Percentiles rank a stretch among this genome's conserved stretches.
Evolutionary conservation across 108 stramenopile genomes (phyloP).

Genomic region (Parietichytrium sp.): DNA sequence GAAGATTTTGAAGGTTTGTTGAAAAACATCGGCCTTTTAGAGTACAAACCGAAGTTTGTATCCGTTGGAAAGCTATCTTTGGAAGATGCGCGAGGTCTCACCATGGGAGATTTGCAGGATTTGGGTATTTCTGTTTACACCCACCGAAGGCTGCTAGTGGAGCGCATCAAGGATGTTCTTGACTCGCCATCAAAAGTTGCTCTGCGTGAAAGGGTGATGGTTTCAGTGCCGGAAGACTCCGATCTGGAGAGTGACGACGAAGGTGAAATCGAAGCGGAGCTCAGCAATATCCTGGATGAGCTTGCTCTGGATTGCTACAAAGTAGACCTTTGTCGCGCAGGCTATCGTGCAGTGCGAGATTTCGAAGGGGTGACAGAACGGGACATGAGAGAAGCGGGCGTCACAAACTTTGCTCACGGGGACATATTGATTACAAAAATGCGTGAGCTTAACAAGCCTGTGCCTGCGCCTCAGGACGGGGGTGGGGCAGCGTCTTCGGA

Average conservation of each 20-base stretch:
- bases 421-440: background rate
- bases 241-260: too few species aligned
- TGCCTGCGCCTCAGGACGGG: too few species aligned
- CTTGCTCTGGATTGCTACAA: background rate
- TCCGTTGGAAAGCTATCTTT: background rate
- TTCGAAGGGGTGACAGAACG: background rate
- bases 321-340: background rate
- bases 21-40: background rate
- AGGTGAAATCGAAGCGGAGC: background rate
- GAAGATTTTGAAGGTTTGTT: background rate
- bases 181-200: background rate
- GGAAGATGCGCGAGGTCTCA: background rate
- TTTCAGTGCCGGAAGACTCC: background rate
- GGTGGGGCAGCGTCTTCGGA: too few species aligned
- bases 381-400: background rate
- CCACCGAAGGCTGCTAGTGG: background rate
- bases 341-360: conserved; percentile 3
- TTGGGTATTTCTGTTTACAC: background rate
- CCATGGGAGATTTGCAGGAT: background rate
- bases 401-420: background rate
- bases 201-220: background rate
- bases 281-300: background rate
- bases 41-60: background rate
- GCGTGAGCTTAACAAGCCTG: too few species aligned
- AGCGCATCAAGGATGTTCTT: background rate